phyloP scores from a whole-genome alignment of 495 filamentous ascomycete species.

The Xylaria acuta region DNA sequence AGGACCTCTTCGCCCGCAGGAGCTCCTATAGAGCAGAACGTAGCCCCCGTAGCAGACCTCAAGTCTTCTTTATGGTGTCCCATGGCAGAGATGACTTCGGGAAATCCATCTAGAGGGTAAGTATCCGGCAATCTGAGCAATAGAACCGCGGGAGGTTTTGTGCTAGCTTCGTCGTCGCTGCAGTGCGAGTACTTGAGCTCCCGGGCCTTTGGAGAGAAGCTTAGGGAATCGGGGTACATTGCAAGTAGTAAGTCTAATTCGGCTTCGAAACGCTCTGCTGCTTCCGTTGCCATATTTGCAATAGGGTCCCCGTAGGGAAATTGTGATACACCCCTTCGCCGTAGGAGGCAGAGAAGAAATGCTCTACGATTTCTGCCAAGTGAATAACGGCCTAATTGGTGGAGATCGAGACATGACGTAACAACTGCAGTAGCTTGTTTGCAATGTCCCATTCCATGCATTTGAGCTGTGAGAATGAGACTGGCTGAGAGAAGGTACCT shows the following conservation, averaged over 20 bases:
- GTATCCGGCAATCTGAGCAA: conserved; percentile 23
- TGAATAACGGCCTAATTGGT: neutral
- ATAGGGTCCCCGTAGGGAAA: neutral
- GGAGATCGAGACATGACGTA: conserved; percentile 15
- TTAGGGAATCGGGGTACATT: conserved; percentile 27
- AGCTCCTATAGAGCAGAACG: conserved; percentile 9
- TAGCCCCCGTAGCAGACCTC: conserved; percentile 20
- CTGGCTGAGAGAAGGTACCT: neutral
- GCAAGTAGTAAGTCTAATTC: conserved; percentile 25
- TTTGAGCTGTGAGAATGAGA: neutral
- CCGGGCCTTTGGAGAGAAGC: conserved; percentile 23
- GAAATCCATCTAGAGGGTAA: conserved; percentile 23
- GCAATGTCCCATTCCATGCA: neutral
- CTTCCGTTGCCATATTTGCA: conserved; percentile 23
- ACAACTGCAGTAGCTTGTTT: conserved; percentile 13
- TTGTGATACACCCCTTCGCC: neutral
- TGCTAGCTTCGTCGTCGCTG: neutral
- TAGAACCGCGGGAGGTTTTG: conserved; percentile 8
- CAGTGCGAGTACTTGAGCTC: conserved; percentile 26
- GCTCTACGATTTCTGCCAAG: neutral
- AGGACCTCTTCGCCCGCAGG: conserved; percentile 22
- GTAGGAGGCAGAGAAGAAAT: neutral
- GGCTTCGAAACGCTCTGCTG: conserved; percentile 23
- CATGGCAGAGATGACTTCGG: conserved; percentile 25
- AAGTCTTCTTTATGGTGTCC: conserved; percentile 22